Evolutionary conservation across 106 monocot species (phyloP).

Genomic region (Ottelia alismoides): DNA sequence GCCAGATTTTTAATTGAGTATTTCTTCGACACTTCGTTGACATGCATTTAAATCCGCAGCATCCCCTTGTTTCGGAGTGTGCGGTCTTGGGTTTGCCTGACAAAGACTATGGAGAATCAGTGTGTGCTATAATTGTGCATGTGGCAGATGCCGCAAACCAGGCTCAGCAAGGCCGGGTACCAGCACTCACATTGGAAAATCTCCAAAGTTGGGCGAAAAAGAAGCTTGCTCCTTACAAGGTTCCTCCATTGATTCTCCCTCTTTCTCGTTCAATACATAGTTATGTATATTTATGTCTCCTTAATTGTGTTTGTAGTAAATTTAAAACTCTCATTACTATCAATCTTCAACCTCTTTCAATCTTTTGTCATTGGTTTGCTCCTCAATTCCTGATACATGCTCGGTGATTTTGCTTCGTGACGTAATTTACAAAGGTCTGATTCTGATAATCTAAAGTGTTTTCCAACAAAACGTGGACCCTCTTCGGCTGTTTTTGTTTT

Average conservation of each 20-base stretch:
- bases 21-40: background rate
- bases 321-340: background rate
- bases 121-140: constrained; percentile 73
- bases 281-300: background rate
- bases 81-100: constrained; percentile 80
- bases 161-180: constrained; percentile 27
- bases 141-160: constrained; percentile 23
- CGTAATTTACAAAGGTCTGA: background rate
- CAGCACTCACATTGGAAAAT: constrained; percentile 57
- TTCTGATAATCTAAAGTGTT: background rate
- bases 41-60: constrained; percentile 29
- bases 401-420: background rate
- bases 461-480: background rate
- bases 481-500: background rate
- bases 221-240: constrained; percentile 96
- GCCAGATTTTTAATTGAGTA: too few relatives aligned
- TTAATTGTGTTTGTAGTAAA: background rate
- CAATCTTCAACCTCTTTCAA: background rate
- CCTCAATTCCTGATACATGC: background rate
- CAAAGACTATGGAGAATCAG: constrained; percentile 77
- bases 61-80: constrained; percentile 67
- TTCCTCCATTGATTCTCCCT: constrained; percentile 1
- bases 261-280: background rate
- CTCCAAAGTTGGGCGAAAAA: constrained; percentile 66
- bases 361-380: background rate